These are phyloP conservation scores for Penicillium sp. DNA, from an alignment of 2,329 filamentous ascomycete species.

Conservation along the genomic window DNA sequence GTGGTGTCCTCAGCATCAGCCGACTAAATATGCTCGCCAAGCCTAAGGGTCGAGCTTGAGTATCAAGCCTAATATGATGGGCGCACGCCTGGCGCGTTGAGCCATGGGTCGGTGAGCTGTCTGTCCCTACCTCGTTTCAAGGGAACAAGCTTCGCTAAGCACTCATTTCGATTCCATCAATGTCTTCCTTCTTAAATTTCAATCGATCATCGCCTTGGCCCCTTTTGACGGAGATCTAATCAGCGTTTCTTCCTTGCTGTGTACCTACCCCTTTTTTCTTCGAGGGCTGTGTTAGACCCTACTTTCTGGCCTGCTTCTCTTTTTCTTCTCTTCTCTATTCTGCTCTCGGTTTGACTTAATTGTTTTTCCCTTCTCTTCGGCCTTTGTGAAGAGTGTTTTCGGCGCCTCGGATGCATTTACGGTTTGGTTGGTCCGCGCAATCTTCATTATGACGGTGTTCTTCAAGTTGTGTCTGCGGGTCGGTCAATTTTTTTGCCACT, in stretches of 20 bases:
- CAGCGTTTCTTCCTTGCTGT: constrained; percentile 12
- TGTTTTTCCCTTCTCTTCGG: not conserved
- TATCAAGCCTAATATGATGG: not conserved
- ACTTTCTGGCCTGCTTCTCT: not conserved
- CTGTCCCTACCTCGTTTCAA: not conserved
- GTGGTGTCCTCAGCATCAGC: constrained; percentile 43
- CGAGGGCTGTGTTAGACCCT: not conserved
- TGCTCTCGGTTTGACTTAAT: constrained; percentile 4
- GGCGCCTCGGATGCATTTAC: constrained; percentile 11
- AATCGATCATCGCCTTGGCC: no score
- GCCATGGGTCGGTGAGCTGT: constrained; percentile 4
- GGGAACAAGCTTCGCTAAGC: not conserved
- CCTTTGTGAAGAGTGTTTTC: constrained; percentile 1
- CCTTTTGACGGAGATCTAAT: not conserved
- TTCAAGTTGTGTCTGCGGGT: not conserved
- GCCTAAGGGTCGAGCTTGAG: constrained; percentile 42
- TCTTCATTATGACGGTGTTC: constrained; percentile 5
- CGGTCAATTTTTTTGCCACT: not conserved
- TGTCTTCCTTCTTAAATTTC: no score
- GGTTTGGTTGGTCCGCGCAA: constrained; percentile 6
- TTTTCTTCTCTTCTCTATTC: constrained; percentile 6
- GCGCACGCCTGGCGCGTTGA: constrained; percentile 14
- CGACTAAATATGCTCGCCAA: constrained; percentile 49
- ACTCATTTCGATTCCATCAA: constrained; percentile 3
- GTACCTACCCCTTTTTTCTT: constrained; percentile 14